Evolutionary conservation across 2,329 filamentous ascomycete genomes (phyloP).

Genomic region (Gnomoniopsis smithogilvyi): DNA sequence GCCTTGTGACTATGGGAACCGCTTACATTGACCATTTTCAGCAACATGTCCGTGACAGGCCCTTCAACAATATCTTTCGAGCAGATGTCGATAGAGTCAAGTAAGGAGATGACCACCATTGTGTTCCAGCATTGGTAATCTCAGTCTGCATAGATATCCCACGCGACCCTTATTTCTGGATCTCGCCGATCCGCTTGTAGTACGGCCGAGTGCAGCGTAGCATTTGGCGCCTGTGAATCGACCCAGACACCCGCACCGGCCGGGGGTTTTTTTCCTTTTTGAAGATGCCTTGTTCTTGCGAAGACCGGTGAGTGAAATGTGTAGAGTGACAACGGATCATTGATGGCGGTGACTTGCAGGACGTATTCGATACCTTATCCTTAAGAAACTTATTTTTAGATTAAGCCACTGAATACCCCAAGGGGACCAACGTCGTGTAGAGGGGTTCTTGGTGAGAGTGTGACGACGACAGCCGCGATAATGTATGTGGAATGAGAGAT

Average conservation of each 20-base stretch:
- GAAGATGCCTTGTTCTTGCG: neutral
- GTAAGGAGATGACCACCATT: too few relatives aligned
- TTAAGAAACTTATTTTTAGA: slow-evolving; percentile 4
- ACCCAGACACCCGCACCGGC: neutral
- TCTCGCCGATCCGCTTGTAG: neutral
- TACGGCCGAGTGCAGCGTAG: neutral
- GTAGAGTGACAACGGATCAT: neutral
- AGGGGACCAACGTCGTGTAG: slow-evolving; percentile 2
- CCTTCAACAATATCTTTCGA: too few relatives aligned
- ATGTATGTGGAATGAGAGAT: slow-evolving; percentile 13
- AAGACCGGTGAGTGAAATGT: neutral
- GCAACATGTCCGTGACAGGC: too few relatives aligned
- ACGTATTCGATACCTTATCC: too few relatives aligned
- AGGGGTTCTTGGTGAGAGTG: slow-evolving; percentile 11
- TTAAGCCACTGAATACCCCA: neutral
- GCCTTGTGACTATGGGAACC: too few relatives aligned
- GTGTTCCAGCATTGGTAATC: too few relatives aligned
- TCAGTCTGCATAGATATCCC: too few relatives aligned
- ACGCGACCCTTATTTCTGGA: too few relatives aligned
- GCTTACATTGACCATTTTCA: too few relatives aligned
- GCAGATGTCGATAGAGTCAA: too few relatives aligned
- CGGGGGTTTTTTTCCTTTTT: too few relatives aligned
- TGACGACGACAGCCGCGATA: slow-evolving; percentile 14
- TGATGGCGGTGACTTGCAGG: neutral
- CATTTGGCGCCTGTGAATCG: neutral